Evolutionary conservation across 495 filamentous ascomycete species (phyloP).

Genomic region (Neohortaea acidophila): DNA sequence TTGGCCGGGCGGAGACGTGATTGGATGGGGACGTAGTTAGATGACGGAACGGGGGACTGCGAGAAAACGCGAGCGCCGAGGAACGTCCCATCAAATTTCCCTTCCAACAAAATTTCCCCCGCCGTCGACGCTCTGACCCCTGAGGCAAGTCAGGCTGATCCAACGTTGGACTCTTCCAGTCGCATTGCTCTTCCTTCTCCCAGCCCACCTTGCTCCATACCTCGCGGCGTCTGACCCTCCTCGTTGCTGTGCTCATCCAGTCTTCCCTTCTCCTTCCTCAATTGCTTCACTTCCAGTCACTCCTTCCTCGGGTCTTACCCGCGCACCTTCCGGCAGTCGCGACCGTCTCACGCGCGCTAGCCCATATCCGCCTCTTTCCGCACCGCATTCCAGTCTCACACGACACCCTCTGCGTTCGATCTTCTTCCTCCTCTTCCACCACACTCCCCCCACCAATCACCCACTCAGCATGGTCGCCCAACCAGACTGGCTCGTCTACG

Average conservation of each 20-base stretch:
- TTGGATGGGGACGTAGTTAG: too few relatives aligned
- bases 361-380: too few relatives aligned
- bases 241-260: neutral
- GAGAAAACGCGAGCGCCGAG: too few relatives aligned
- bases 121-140: too few relatives aligned
- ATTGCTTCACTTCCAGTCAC: neutral
- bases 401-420: neutral
- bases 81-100: conserved; percentile 1
- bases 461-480: conserved; percentile 10
- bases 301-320: neutral
- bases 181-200: neutral
- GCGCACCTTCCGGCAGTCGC: neutral
- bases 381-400: neutral
- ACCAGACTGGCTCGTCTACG: conserved; percentile 25
- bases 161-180: too few relatives aligned
- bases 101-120: neutral
- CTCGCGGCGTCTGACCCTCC: neutral
- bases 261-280: neutral
- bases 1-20: too few relatives aligned
- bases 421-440: neutral
- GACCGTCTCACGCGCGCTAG: too few relatives aligned
- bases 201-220: neutral
- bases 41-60: too few relatives aligned
- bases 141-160: too few relatives aligned
- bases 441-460: neutral